These are phyloP conservation scores for Russula virescens DNA, from an alignment of 768 basidiomycete genomes.

Conservation along the genomic window DNA sequence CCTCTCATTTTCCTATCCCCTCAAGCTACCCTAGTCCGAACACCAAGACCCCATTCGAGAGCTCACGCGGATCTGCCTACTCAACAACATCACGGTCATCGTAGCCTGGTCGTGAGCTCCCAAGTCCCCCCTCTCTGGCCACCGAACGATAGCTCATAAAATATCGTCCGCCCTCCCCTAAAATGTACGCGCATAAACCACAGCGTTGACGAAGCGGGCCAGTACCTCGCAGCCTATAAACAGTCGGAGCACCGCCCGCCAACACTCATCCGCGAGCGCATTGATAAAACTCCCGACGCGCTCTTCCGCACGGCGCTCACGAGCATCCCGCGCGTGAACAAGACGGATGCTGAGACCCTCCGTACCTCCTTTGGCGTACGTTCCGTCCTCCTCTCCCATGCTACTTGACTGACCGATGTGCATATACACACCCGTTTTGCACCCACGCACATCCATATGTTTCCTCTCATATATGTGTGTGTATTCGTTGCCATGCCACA, in stretches of 20 bases:
- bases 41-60: constrained; percentile 90
- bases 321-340: constrained; percentile 89
- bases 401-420: background rate
- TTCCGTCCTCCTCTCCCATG: background rate
- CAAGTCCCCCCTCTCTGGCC: background rate
- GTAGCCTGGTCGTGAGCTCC: constrained; percentile 79
- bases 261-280: constrained; percentile 88
- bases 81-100: constrained; percentile 90
- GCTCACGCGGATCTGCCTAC: constrained; percentile 85
- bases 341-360: constrained; percentile 93
- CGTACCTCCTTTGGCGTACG: constrained; percentile 87
- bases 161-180: too few relatives aligned
- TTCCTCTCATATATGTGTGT: too few relatives aligned
- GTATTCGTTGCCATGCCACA: constrained; percentile 29
- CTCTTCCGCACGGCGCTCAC: constrained; percentile 80
- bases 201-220: constrained; percentile 87
- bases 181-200: background rate
- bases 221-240: constrained; percentile 88
- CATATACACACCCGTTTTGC: too few relatives aligned
- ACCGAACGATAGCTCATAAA: background rate
- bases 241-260: constrained; percentile 92
- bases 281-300: constrained; percentile 83
- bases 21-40: constrained; percentile 58
- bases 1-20: background rate
- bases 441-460: background rate